Conservation (phyloP, 495 filamentous ascomycete species). For the Aspergillus egyptiacus region DNA sequence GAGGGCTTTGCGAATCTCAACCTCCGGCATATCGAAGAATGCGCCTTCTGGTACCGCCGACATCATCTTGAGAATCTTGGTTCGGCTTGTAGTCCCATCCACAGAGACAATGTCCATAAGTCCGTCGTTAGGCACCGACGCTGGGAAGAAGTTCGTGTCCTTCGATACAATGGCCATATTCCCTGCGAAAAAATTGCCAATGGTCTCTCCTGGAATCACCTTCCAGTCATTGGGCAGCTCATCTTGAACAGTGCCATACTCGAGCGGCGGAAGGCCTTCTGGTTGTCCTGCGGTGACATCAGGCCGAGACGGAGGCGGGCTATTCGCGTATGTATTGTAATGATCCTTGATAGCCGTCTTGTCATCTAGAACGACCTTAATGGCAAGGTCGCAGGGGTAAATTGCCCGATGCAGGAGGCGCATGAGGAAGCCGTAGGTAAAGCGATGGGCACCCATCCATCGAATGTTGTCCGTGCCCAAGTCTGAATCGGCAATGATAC, state of each 20-base stretch:
- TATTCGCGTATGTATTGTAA: conserved; percentile 51
- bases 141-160: conserved; percentile 81
- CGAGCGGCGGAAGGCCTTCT: conserved; percentile 62
- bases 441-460: conserved; percentile 84
- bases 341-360: conserved; percentile 70
- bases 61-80: conserved; percentile 59
- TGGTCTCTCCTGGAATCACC: conserved; percentile 59
- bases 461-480: conserved; percentile 82
- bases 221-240: conserved; percentile 71
- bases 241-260: conserved; percentile 73
- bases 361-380: conserved; percentile 72
- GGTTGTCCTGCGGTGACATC: conserved; percentile 22
- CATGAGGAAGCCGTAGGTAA: conserved; percentile 74
- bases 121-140: conserved; percentile 78
- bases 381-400: conserved; percentile 84
- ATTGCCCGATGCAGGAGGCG: conserved; percentile 64
- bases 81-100: conserved; percentile 63
- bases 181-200: conserved; percentile 91
- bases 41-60: conserved; percentile 60
- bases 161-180: conserved; percentile 94
- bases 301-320: conserved; percentile 21
- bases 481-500: conserved; percentile 85
- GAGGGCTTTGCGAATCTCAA: conserved; percentile 72
- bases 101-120: conserved; percentile 78
- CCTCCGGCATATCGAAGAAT: conserved; percentile 72